Base-by-base conservation (phyloP, 352 stramenopile species). In the Phytopythium oedochilum region DNA sequence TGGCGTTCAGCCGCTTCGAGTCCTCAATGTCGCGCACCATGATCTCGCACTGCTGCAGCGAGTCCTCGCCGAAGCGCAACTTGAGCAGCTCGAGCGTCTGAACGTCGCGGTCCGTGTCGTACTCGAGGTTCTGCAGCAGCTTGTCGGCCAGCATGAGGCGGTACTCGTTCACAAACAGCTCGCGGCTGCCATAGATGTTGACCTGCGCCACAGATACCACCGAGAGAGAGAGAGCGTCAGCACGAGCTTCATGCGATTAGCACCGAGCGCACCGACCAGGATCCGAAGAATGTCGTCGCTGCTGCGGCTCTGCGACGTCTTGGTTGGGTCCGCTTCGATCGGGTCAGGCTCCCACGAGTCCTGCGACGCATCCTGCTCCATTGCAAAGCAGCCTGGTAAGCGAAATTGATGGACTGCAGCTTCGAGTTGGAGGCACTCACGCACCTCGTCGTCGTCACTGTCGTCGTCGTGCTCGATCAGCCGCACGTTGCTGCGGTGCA, bases 141-240 rank as follows among this genome's bases (percentile, higher is more conserved):
- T 98, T 98, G 64, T 99, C 96, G 0, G 96, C 96, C 26, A 99
- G 73, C 92, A 99, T 98, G 59, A 98, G 80, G 20, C 96, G 77
- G 66, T 99, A 99, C 71, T 99, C 97, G 71, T 97, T 97, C n/a
- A 99, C 95, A 73, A 99, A 99, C 17, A 99, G 66, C 61, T 99
- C 96, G 46, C 97, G 97, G 61, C 90, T 98, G 39, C 96, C 97
- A 69, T 99, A 99, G 58, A 99, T 99, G 43, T 97, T 97, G 15
- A 89, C 79, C 79, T 89, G 57, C 5, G 2, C 8, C 7, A 55
- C 14, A 56, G 7, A 44, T 7, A 23, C 15, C 23, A 56, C 22
- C 12, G 22, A 32, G 31, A 58, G 11, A 35, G 20, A 23, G 20
- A 3, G 46, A 36, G 36, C n/a, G n/a, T n/a, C n/a, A n/a, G n/a